These are phyloP conservation scores for Hibiscus trionum DNA, from an alignment of 345 rosid species.

Conservation along the genomic window DNA sequence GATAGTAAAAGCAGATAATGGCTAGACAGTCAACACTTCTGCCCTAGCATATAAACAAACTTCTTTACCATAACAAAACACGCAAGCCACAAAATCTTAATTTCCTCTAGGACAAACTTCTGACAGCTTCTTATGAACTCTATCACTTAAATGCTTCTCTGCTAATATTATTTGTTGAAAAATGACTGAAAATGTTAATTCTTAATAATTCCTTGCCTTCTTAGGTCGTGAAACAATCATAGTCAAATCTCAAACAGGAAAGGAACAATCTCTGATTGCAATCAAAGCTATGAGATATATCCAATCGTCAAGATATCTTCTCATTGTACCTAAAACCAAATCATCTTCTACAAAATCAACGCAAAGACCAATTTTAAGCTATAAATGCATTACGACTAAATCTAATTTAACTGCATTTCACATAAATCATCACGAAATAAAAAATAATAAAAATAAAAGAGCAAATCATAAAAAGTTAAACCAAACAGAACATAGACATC, in stretches of 20 bases:
- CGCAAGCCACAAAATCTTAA: background rate
- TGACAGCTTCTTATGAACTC: background rate
- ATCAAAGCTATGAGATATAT: background rate
- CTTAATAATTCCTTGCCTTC: background rate
- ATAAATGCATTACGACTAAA: background rate
- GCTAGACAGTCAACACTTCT: background rate
- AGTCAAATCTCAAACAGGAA: background rate
- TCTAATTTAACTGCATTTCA: background rate
- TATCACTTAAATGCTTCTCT: background rate
- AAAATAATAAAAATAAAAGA: too few relatives aligned
- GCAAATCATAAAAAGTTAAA: background rate
- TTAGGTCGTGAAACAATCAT: background rate
- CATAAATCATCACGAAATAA: background rate
- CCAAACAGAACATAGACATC: background rate
- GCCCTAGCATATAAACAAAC: background rate
- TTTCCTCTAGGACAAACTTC: background rate
- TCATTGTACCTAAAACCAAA: background rate
- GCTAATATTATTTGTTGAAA: background rate
- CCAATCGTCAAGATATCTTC: background rate
- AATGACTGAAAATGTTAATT: background rate
- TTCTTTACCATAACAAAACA: background rate
- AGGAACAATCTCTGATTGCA: background rate
- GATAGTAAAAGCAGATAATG: background rate
- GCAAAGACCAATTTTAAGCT: background rate
- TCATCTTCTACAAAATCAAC: background rate